These are phyloP conservation scores for Colletotrichum cuscutae DNA, from an alignment of 2,329 filamentous ascomycete genomes.

Conservation along the genomic window DNA sequence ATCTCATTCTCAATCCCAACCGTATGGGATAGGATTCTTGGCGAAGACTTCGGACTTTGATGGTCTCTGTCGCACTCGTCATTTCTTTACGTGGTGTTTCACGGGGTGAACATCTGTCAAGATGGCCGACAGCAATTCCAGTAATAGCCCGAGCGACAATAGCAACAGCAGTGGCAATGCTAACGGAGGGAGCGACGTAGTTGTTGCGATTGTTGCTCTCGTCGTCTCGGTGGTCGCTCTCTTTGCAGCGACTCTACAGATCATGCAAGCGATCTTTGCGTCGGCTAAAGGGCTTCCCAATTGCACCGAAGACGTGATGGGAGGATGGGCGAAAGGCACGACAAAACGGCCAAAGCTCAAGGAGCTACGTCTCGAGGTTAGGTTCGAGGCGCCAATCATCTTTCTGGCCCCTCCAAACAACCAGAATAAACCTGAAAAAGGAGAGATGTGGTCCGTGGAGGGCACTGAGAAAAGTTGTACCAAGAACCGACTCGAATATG, in stretches of 20 bases:
- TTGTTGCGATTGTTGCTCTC: slow-evolving; percentile 13
- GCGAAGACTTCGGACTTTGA: not conserved
- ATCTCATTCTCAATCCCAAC: not conserved
- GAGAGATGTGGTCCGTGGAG: not conserved
- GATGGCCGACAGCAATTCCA: not conserved
- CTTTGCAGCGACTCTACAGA: slow-evolving; percentile 3
- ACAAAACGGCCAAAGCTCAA: not conserved
- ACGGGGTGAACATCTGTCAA: not conserved
- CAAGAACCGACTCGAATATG: not conserved
- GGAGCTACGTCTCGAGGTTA: slow-evolving; percentile 14
- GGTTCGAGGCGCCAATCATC: slow-evolving; percentile 26
- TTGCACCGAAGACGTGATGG: slow-evolving; percentile 21
- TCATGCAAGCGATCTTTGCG: slow-evolving; percentile 17
- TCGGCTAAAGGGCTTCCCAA: slow-evolving; percentile 10
- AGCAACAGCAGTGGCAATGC: not conserved
- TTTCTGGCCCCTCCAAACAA: slow-evolving; percentile 7
- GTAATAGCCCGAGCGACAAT: not conserved
- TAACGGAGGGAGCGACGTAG: not conserved
- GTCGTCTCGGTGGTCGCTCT: slow-evolving; percentile 19
- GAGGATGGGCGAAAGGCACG: slow-evolving; percentile 6
- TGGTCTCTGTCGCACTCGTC: not conserved
- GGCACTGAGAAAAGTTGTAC: not conserved
- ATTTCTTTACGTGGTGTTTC: not conserved
- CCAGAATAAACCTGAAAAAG: not conserved
- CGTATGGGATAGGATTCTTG: not conserved